Percentiles rank a stretch among this genome's conserved stretches.
Conservation (phyloP, 164 flowering plant species). For the Vitis labrusca region DNA sequence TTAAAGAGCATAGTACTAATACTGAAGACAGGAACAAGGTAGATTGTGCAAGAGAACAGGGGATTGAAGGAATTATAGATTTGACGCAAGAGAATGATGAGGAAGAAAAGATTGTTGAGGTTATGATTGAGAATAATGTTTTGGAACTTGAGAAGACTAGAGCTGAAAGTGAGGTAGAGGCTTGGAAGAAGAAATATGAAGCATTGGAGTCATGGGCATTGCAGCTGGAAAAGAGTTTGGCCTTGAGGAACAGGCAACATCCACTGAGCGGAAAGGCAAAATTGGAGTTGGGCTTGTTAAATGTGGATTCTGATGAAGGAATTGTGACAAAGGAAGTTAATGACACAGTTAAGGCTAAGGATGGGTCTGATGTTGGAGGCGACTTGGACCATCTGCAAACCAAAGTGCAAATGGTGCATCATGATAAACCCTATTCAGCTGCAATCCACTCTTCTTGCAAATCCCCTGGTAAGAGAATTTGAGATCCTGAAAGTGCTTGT, state of each 20-base stretch:
- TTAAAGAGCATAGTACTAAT: slow-evolving; percentile 7
- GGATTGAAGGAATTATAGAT: slow-evolving; percentile 14
- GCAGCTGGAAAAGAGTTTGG: slow-evolving; percentile 12
- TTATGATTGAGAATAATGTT: slow-evolving; percentile 41
- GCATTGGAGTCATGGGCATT: slow-evolving; percentile 30
- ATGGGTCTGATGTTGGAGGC: slow-evolving; percentile 7
- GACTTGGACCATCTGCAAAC: not conserved
- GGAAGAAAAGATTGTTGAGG: slow-evolving; percentile 20
- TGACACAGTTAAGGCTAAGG: not conserved
- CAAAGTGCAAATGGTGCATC: slow-evolving; percentile 7
- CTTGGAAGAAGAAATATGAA: slow-evolving; percentile 34
- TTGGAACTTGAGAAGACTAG: slow-evolving; percentile 43
- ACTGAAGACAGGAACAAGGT: not conserved
- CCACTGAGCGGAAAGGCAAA: slow-evolving; percentile 6
- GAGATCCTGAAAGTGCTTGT: slow-evolving; percentile 21
- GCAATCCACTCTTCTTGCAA: not conserved
- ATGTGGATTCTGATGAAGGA: not conserved
- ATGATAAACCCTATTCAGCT: not conserved
- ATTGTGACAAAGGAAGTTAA: slow-evolving; percentile 5
- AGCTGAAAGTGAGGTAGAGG: slow-evolving; percentile 40
- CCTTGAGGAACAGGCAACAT: not conserved
- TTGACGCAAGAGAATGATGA: slow-evolving; percentile 21
- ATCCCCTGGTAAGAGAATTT: slow-evolving; percentile 14
- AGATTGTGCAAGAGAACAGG: not conserved
- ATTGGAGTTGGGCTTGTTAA: not conserved